phyloP scores from a whole-genome alignment of 805 yeast genomes.

The Pachysolen tannophilus region DNA sequence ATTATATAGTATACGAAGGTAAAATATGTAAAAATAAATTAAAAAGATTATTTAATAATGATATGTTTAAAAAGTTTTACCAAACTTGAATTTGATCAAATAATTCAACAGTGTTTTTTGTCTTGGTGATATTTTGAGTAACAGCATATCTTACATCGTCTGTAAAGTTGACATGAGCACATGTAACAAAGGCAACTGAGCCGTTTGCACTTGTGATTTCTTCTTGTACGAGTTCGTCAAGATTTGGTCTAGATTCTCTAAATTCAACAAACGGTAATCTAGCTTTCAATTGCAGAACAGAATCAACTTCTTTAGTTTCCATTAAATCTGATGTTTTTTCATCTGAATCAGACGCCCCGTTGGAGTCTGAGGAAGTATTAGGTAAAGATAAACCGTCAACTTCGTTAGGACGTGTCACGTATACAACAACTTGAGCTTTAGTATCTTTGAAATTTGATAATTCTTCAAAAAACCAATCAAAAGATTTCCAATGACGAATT shows the following conservation, averaged over 20 bases:
- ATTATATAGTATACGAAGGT: too few relatives aligned
- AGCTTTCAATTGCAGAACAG: conserved; percentile 14
- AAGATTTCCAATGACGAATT: conserved; percentile 41
- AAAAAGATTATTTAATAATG: too few relatives aligned
- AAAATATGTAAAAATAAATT: too few relatives aligned
- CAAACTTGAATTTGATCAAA: conserved; percentile 28
- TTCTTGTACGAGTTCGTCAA: conserved; percentile 23
- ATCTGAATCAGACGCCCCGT: conserved; percentile 3
- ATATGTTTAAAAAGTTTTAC: too few relatives aligned
- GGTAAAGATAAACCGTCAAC: conserved; percentile 8
- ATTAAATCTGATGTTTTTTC: conserved; percentile 14
- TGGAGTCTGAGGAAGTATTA: conserved; percentile 7
- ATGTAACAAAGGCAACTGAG: conserved; percentile 36
- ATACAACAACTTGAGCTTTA: conserved; percentile 29
- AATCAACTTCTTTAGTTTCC: conserved; percentile 5
- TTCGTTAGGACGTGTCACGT: conserved; percentile 27
- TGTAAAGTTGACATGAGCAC: conserved; percentile 40
- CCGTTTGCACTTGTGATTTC: conserved; percentile 31
- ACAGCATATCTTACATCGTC: conserved; percentile 20
- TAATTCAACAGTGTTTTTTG: conserved; percentile 18
- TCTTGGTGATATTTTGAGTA: conserved; percentile 10
- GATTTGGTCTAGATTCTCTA: conserved; percentile 35
- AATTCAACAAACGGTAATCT: conserved; percentile 30
- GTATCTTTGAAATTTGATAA: conserved; percentile 24
- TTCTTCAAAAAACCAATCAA: conserved; percentile 45